These are phyloP conservation scores for Syzygium aromaticum DNA, from an alignment of 345 rosid species.

Conservation along the genomic window DNA sequence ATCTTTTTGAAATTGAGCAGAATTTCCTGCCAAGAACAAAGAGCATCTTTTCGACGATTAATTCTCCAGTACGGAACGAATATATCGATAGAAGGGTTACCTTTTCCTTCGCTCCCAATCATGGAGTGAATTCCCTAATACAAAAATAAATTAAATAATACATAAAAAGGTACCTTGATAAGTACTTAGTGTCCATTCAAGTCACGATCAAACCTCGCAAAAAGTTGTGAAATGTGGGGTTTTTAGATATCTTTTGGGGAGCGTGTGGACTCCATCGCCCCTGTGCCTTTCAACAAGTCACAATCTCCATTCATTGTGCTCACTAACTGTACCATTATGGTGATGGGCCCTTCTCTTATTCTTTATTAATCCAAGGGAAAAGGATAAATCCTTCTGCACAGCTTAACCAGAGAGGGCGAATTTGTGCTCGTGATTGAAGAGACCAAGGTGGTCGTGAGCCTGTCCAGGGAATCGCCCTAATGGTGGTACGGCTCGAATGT, in stretches of 20 bases:
- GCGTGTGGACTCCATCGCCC: neutral
- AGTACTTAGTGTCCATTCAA: neutral
- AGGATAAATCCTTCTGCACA: neutral
- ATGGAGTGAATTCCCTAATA: neutral
- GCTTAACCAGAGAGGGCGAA: neutral
- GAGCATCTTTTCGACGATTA: neutral
- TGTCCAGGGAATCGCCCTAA: neutral
- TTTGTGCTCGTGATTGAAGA: neutral
- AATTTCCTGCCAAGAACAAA: neutral
- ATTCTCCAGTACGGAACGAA: neutral
- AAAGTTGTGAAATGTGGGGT: neutral
- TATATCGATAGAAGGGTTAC: neutral
- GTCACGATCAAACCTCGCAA: neutral
- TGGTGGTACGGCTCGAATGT: neutral
- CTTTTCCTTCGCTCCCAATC: neutral
- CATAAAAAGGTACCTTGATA: neutral
- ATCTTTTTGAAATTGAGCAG: neutral
- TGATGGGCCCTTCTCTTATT: neutral
- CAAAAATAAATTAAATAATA: neutral
- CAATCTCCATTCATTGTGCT: neutral
- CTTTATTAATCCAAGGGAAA: neutral
- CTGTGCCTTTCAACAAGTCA: neutral
- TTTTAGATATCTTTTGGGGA: neutral
- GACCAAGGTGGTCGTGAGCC: neutral
- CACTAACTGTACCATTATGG: neutral